A percentile compares a stretch with the other conserved stretches of the same genome.
phyloP scores from a whole-genome alignment of 164 flowering plant genomes.

The Berberis thunbergii region DNA sequence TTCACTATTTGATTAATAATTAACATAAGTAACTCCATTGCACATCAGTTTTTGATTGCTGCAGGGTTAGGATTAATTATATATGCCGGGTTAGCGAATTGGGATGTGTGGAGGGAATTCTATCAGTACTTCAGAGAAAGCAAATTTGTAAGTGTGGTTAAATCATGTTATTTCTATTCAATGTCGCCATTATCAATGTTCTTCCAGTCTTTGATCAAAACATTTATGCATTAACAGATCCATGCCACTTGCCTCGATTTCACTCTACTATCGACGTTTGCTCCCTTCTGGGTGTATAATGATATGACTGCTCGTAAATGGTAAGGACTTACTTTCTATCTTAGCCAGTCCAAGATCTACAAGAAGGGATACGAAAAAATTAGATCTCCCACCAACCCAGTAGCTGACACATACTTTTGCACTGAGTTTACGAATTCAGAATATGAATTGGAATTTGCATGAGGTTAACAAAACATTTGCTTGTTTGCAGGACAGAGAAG shows the following conservation, averaged over 20 bases:
- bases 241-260: conserved; percentile 78
- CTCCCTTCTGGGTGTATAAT: conserved; percentile 97
- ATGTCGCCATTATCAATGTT: too few relatives aligned
- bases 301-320: conserved; percentile 87
- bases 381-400: too few relatives aligned
- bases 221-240: conserved; percentile 30
- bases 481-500: conserved; percentile 49
- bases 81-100: conserved; percentile 59
- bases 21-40: conserved; percentile 9
- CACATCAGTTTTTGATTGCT: conserved; percentile 48
- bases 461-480: too few relatives aligned
- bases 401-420: too few relatives aligned
- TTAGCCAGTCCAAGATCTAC: too few relatives aligned
- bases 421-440: too few relatives aligned
- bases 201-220: too few relatives aligned
- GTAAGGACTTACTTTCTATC: conserved; percentile 38
- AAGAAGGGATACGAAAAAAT: too few relatives aligned
- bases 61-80: conserved; percentile 59
- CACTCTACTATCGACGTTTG: conserved; percentile 60
- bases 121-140: conserved; percentile 82
- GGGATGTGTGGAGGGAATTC: conserved; percentile 72
- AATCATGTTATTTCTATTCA: too few relatives aligned
- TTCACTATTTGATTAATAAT: too few relatives aligned
- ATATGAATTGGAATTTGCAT: too few relatives aligned
- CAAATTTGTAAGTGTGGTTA: conserved; percentile 57